Evolutionary conservation across 129 eudicot genomes (phyloP).

Genomic region (Gnaphalium uliginosum): DNA sequence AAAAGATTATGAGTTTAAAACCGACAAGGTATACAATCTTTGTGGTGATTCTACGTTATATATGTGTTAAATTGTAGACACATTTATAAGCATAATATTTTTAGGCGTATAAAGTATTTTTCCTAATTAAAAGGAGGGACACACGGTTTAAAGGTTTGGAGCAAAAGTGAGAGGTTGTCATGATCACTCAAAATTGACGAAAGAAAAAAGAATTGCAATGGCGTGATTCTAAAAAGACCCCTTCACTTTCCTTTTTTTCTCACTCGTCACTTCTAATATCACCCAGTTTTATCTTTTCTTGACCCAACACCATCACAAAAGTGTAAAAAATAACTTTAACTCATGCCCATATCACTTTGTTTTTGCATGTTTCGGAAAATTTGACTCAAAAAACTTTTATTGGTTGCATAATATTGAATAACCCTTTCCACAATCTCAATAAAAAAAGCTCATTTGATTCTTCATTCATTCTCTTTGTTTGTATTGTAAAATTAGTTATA

Average conservation of each 20-base stretch:
- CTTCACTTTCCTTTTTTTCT: slow-evolving; percentile 12
- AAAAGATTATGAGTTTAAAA: too few relatives aligned
- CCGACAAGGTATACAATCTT: too few relatives aligned
- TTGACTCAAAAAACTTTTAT: slow-evolving; percentile 20
- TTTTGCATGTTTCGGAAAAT: slow-evolving; percentile 13
- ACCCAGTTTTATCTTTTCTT: slow-evolving; percentile 35
- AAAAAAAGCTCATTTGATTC: slow-evolving; percentile 12
- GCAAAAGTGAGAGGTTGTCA: not conserved
- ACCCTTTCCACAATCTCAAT: slow-evolving; percentile 23
- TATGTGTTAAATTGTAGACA: too few relatives aligned
- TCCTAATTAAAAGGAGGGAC: slow-evolving; percentile 18
- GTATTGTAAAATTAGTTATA: not conserved
- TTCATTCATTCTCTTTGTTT: slow-evolving; percentile 32
- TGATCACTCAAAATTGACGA: slow-evolving; percentile 19
- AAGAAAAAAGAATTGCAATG: slow-evolving; percentile 11
- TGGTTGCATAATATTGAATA: slow-evolving; percentile 36
- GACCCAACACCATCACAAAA: slow-evolving; percentile 34
- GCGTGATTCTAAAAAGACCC: slow-evolving; percentile 41
- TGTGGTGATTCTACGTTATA: too few relatives aligned
- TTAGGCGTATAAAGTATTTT: too few relatives aligned
- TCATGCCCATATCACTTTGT: slow-evolving; percentile 28
- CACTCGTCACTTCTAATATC: slow-evolving; percentile 35
- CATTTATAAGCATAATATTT: too few relatives aligned
- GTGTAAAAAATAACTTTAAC: slow-evolving; percentile 16
- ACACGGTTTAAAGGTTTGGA: slow-evolving; percentile 9